Percentiles rank a stretch among this genome's conserved stretches.
Evolutionary conservation across 805 yeast genomes (phyloP).

Genomic region (Saccharomycopsis fermentans): DNA sequence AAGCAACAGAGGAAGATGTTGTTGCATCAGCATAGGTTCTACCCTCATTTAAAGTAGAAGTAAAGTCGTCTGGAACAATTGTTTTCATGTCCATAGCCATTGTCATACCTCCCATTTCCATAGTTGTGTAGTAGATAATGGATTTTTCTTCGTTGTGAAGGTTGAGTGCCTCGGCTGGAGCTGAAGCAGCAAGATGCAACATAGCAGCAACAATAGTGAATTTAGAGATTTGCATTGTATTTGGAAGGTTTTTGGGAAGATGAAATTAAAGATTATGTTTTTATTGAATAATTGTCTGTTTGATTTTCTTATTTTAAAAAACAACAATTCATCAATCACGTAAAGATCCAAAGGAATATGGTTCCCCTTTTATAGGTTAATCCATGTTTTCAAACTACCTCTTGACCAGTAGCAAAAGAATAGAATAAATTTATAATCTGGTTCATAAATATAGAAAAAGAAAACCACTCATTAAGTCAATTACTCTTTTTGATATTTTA

Average conservation of each 20-base stretch:
- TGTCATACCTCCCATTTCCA: constrained; percentile 1
- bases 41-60: not conserved
- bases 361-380: no score
- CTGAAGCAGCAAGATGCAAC: not conserved
- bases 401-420: no score
- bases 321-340: no score
- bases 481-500: no score
- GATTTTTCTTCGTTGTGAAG: not conserved
- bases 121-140: not conserved
- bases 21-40: not conserved
- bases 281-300: not conserved
- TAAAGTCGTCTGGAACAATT: not conserved
- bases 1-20: not conserved
- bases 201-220: not conserved
- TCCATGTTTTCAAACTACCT: no score
- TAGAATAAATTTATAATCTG: no score
- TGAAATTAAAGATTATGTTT: not conserved
- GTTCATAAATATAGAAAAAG: no score
- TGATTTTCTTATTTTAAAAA: no score
- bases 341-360: no score
- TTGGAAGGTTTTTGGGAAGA: no score
- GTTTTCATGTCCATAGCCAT: not conserved
- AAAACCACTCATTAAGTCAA: no score
- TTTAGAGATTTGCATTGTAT: not conserved
- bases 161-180: not conserved